Evolutionary conservation across 2,329 filamentous ascomycete species (phyloP).

Genomic region (Calonectria multiphialidica): DNA sequence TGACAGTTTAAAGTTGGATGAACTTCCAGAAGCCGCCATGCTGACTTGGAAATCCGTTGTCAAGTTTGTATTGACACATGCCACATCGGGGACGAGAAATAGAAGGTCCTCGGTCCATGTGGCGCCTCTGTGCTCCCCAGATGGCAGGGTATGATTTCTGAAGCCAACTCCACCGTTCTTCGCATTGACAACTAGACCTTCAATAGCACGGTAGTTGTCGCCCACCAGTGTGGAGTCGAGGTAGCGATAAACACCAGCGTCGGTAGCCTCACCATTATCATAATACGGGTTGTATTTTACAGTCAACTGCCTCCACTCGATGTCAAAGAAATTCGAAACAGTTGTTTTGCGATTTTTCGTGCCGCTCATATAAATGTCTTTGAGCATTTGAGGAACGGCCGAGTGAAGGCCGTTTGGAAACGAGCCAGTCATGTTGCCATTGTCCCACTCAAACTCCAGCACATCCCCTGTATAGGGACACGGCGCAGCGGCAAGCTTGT

Average conservation of each 20-base stretch:
- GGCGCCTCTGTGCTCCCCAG: slow-evolving; percentile 47
- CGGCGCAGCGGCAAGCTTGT: slow-evolving; percentile 40
- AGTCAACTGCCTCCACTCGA: slow-evolving; percentile 49
- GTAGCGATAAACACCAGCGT: slow-evolving; percentile 39
- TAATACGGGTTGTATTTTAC: slow-evolving; percentile 32
- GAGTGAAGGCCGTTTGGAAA: slow-evolving; percentile 28
- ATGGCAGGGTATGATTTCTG: slow-evolving; percentile 57
- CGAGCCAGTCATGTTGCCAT: slow-evolving; percentile 16
- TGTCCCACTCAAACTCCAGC: slow-evolving; percentile 30
- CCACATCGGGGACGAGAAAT: slow-evolving; percentile 58
- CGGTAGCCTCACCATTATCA: slow-evolving; percentile 48
- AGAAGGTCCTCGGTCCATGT: slow-evolving; percentile 61
- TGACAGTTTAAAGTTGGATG: slow-evolving; percentile 17
- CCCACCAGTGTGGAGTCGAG: slow-evolving; percentile 46
- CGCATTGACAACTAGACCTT: slow-evolving; percentile 58
- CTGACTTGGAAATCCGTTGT: slow-evolving; percentile 55
- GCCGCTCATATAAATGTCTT: slow-evolving; percentile 35
- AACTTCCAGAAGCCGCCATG: slow-evolving; percentile 4
- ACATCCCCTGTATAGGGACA: slow-evolving; percentile 38
- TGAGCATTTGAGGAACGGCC: slow-evolving; percentile 42
- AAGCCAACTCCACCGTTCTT: slow-evolving; percentile 57
- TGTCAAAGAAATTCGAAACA: slow-evolving; percentile 33
- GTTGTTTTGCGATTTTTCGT: slow-evolving; percentile 31
- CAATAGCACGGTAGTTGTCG: slow-evolving; percentile 49
- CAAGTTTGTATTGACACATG: slow-evolving; percentile 57